These are phyloP conservation scores for Fraxinus angustifolia DNA, from an alignment of 305 asterid genomes.

Conservation along the genomic window DNA sequence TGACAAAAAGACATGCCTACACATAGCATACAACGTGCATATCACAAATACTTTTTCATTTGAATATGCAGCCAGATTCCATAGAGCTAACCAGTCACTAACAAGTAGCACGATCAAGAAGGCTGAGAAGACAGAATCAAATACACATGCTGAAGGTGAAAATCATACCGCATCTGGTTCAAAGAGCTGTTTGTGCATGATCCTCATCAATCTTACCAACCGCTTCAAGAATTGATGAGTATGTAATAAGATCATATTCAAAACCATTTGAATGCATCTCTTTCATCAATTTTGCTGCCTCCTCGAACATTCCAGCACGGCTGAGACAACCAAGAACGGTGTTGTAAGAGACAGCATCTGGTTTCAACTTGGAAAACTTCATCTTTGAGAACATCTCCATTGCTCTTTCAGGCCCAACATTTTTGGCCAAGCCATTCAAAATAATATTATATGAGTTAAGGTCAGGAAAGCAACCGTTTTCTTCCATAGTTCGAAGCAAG, in stretches of 20 bases:
- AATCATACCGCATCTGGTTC: background rate
- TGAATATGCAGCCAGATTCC: background rate
- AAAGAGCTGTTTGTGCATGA: constrained; percentile 3
- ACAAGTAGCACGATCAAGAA: background rate
- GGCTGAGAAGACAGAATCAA: background rate
- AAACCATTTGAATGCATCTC: constrained; percentile 74
- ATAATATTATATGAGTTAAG: constrained; percentile 73
- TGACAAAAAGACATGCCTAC: background rate
- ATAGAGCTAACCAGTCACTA: background rate
- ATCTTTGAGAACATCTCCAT: constrained; percentile 65
- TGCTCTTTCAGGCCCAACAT: constrained; percentile 62
- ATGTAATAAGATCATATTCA: constrained; percentile 75
- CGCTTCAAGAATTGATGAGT: constrained; percentile 89
- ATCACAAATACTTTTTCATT: background rate
- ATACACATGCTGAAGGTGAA: background rate
- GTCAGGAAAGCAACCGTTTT: constrained; percentile 68
- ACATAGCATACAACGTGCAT: background rate
- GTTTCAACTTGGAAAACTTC: constrained; percentile 59
- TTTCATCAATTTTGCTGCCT: constrained; percentile 86
- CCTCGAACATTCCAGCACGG: constrained; percentile 93
- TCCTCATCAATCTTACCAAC: constrained; percentile 73
- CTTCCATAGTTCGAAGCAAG: constrained; percentile 61
- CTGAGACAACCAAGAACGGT: constrained; percentile 81
- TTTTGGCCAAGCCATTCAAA: constrained; percentile 69
- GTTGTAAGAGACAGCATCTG: constrained; percentile 77